Percentiles rank a stretch among this genome's conserved stretches.
Evolutionary conservation across 331 rosid genomes (phyloP).

Genomic region (Cucumis variabilis): DNA sequence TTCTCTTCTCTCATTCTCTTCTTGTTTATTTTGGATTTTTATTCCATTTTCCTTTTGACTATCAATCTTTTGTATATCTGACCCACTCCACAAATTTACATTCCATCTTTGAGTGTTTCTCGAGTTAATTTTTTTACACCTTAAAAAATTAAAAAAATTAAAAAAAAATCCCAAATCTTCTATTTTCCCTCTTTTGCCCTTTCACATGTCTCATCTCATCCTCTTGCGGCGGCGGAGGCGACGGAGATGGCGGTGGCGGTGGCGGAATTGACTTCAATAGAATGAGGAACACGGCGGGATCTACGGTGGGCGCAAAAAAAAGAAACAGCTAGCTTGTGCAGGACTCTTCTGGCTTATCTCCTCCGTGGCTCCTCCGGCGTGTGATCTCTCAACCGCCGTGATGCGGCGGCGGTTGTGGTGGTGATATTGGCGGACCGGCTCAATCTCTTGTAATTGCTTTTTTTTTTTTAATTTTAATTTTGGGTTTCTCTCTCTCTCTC

Average conservation of each 20-base stretch:
- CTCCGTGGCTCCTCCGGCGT: constrained; percentile 13
- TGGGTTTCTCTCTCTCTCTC: not conserved
- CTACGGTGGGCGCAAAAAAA: constrained; percentile 1
- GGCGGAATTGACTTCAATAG: not conserved
- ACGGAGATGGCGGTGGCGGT: constrained; percentile 26
- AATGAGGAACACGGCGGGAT: not conserved
- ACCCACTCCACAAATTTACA: constrained; percentile 20
- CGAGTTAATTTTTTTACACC: not conserved
- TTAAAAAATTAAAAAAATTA: too few species aligned
- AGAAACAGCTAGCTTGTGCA: not conserved
- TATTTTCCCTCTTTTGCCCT: not conserved
- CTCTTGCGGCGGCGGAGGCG: not conserved
- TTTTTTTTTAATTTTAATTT: not conserved
- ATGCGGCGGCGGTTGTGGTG: constrained; percentile 13
- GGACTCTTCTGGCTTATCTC: constrained; percentile 15
- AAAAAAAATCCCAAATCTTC: not conserved
- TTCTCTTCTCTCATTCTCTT: not conserved
- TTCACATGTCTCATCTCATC: constrained; percentile 17
- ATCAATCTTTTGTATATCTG: not conserved
- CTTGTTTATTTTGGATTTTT: constrained; percentile 2
- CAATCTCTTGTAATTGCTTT: constrained; percentile 31
- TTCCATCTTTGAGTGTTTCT: constrained; percentile 16
- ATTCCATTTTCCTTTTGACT: constrained; percentile 4
- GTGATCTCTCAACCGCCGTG: constrained; percentile 20
- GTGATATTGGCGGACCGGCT: constrained; percentile 36